Percentiles rank a stretch among this genome's conserved stretches.
Evolutionary conservation across 495 filamentous ascomycete species (phyloP).

Genomic region (Rhypophila decipiens): DNA sequence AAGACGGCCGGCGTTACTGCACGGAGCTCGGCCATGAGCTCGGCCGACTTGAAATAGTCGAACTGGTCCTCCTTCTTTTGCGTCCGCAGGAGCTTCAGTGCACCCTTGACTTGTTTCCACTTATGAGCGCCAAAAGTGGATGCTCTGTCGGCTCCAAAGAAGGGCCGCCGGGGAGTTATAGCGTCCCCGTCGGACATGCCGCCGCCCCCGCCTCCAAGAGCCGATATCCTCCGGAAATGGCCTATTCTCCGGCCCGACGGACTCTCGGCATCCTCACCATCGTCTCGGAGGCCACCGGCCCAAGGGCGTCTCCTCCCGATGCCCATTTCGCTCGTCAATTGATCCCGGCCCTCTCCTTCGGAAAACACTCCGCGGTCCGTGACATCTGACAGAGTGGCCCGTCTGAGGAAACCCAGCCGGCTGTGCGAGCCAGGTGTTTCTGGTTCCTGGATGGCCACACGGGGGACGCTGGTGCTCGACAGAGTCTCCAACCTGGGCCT

Average conservation of each 20-base stretch:
- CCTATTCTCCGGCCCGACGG: conserved; percentile 56
- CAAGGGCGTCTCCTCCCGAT: conserved; percentile 50
- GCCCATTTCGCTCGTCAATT: conserved; percentile 50
- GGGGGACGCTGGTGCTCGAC: conserved; percentile 32
- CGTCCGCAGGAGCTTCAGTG: conserved; percentile 67
- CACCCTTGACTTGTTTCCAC: conserved; percentile 82
- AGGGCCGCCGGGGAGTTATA: conserved; percentile 40
- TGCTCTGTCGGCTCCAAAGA: conserved; percentile 56
- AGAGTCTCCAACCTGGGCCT: conserved; percentile 42
- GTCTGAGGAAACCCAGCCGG: conserved; percentile 51
- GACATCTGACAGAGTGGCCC: conserved; percentile 64
- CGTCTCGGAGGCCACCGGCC: conserved; percentile 33
- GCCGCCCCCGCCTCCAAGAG: conserved; percentile 48
- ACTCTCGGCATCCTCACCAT: conserved; percentile 36
- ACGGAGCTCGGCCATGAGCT: conserved; percentile 89
- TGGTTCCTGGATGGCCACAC: conserved; percentile 17
- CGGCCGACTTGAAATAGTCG: conserved; percentile 91
- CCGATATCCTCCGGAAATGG: conserved; percentile 68
- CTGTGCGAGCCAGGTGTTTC: conserved; percentile 24
- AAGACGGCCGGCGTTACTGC: conserved; percentile 87
- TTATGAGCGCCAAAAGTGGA: conserved; percentile 74
- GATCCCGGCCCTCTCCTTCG: conserved; percentile 81
- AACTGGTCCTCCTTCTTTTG: conserved; percentile 79
- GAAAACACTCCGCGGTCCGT: conserved; percentile 68
- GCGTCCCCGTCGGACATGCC: conserved; percentile 46